Percentiles rank a stretch among this genome's conserved stretches.
Conservation (phyloP, 306 rosid species). For the Hippophae gyantsensis region DNA sequence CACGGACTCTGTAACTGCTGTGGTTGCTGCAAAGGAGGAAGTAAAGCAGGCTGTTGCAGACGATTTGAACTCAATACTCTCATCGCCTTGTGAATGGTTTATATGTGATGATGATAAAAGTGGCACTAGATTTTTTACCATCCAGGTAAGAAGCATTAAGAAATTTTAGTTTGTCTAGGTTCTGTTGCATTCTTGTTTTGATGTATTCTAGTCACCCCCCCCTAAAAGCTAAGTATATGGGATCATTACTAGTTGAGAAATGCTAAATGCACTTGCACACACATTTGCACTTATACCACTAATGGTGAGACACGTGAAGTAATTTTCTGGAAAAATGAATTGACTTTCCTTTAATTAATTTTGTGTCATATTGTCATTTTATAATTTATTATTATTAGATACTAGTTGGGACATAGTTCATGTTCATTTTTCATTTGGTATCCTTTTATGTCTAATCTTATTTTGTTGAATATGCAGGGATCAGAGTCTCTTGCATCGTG, state of each 20-base stretch:
- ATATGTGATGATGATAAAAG: constrained; percentile 71
- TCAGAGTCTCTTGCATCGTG: constrained; percentile 88
- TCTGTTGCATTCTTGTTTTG: no score
- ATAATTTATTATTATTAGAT: no score
- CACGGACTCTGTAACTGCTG: constrained; percentile 84
- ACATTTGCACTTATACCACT: no score
- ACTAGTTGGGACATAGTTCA: not conserved
- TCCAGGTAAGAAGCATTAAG: constrained; percentile 45
- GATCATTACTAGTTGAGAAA: not conserved
- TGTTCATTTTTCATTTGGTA: not conserved
- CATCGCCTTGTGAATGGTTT: constrained; percentile 91
- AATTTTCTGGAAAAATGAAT: no score
- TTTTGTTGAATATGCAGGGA: constrained; percentile 40
- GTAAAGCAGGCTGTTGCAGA: constrained; percentile 98
- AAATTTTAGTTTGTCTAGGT: no score
- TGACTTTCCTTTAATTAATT: no score
- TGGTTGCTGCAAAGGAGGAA: constrained; percentile 94
- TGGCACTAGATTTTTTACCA: constrained; percentile 59
- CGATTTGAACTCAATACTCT: constrained; percentile 57
- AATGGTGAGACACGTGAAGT: no score
- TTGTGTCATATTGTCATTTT: no score
- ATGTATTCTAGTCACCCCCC: not conserved
- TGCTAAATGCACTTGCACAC: no score
- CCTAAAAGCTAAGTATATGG: not conserved
- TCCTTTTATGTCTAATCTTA: constrained; percentile 1